phyloP scores from a whole-genome alignment of 2,329 filamentous ascomycete genomes.

The Sporothrix mexicana region DNA sequence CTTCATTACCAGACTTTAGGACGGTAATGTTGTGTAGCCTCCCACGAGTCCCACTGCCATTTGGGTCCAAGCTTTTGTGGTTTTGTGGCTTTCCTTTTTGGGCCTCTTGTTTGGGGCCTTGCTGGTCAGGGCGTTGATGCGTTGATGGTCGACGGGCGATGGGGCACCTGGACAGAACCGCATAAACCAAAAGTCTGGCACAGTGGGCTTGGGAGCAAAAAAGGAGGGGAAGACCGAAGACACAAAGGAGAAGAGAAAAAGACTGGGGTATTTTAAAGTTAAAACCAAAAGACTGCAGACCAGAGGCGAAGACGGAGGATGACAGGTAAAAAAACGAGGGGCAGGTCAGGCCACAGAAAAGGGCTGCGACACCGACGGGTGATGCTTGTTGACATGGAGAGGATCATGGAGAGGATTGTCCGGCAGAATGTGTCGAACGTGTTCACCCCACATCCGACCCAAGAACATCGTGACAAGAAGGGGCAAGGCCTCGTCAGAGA shows the following conservation, averaged over 20 bases:
- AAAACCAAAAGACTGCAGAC: conserved; percentile 6
- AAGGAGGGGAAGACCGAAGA: not conserved
- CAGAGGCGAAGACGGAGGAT: not conserved
- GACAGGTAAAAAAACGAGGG: not conserved
- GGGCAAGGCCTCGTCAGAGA: not conserved
- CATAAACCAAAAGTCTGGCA: conserved; percentile 19
- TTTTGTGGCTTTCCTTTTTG: not conserved
- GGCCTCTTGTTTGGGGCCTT: not conserved
- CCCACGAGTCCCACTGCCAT: too few species aligned
- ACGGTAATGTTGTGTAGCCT: not conserved
- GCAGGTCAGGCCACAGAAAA: not conserved
- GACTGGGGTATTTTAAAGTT: not conserved
- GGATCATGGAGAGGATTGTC: not conserved
- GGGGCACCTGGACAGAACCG: conserved; percentile 5
- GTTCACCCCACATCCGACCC: not conserved
- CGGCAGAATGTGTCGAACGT: conserved; percentile 1
- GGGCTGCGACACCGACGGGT: not conserved
- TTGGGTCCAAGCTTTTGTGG: not conserved
- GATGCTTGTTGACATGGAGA: not conserved
- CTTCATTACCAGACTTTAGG: not conserved
- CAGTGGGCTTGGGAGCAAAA: not conserved
- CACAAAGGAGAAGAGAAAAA: not conserved
- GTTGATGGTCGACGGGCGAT: not conserved
- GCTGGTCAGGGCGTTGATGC: not conserved
- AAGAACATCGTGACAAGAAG: not conserved